Percentiles rank a stretch among this genome's conserved stretches.
Evolutionary conservation across 768 basidiomycete genomes (phyloP).

Genomic region (Rhodotorula taiwanensis): DNA sequence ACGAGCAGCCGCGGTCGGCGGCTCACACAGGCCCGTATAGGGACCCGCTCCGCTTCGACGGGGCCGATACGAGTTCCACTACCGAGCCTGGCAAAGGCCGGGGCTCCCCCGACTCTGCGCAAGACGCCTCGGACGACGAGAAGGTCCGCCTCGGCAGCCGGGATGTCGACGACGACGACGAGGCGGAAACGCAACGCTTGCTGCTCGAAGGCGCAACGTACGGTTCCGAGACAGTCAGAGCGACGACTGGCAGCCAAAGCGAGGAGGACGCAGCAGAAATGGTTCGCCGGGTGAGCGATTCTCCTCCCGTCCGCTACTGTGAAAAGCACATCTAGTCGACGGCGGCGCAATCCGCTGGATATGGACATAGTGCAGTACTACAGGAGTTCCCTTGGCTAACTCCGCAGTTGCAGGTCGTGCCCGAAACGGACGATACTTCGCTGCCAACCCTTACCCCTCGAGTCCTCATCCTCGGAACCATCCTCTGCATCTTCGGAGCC

Average conservation of each 20-base stretch:
- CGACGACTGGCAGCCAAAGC: not conserved
- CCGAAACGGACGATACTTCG: slow-evolving; percentile 40
- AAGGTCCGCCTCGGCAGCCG: no score
- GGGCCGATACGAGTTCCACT: not conserved
- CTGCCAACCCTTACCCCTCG: slow-evolving; percentile 41
- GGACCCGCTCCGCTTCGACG: no score
- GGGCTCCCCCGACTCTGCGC: not conserved
- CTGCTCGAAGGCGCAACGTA: not conserved
- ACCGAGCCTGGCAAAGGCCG: slow-evolving; percentile 1
- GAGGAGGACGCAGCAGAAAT: not conserved
- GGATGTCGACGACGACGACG: not conserved
- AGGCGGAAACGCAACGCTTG: not conserved
- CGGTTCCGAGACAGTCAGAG: not conserved
- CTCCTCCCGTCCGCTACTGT: not conserved
- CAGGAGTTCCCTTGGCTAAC: not conserved
- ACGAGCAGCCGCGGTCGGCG: not conserved
- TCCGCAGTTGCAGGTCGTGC: slow-evolving; percentile 35
- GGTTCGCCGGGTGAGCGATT: slow-evolving; percentile 4
- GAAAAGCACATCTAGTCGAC: not conserved
- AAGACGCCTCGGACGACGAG: not conserved
- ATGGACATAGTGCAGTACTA: not conserved
- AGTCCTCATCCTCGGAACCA: slow-evolving; percentile 35
- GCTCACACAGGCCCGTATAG: not conserved
- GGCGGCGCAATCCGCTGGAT: not conserved
- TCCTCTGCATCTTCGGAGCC: slow-evolving; percentile 36